Conservation (phyloP, 352 stramenopile species). For the Pythium vanterpoolii region DNA sequence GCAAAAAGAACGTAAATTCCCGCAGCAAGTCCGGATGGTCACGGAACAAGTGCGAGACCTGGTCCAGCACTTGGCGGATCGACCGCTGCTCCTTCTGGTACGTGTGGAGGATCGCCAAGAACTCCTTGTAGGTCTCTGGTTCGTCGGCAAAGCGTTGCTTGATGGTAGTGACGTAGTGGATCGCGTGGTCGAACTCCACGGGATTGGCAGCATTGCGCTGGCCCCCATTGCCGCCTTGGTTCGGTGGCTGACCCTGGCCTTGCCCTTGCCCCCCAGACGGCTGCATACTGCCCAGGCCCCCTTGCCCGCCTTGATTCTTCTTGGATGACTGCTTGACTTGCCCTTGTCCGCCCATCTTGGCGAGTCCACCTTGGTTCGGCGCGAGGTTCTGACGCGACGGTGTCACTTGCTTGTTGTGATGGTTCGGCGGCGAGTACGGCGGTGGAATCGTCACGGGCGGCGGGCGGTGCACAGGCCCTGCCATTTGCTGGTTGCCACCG, state of each 20-base stretch:
- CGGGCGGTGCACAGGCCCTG: conserved; percentile 42
- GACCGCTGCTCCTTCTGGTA: conserved; percentile 99
- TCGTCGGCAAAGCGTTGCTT: conserved; percentile 98
- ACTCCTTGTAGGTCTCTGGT: conserved; percentile 98
- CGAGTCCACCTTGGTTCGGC: conserved; percentile 27
- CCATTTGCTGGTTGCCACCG: conserved; percentile 26
- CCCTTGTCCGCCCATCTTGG: conserved; percentile 30
- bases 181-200: conserved; percentile 99
- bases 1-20: conserved; percentile 99
- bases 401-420: conserved; percentile 40
- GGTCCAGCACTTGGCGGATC: conserved; percentile 97
- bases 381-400: conserved; percentile 51
- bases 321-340: conserved; percentile 44
- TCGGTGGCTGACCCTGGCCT: neutral
- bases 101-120: conserved; percentile 99
- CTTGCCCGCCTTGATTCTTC: conserved; percentile 38
- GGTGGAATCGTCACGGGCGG: conserved; percentile 70
- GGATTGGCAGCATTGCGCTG: conserved; percentile 71
- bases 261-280: conserved; percentile 1
- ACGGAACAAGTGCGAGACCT: conserved; percentile 98
- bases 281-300: conserved; percentile 24
- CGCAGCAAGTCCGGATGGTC: conserved; percentile 99
- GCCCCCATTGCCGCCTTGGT: conserved; percentile 6
- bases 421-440: conserved; percentile 53
- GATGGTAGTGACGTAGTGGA: conserved; percentile 99